A percentile compares a stretch with the other conserved stretches of the same genome.
These are phyloP conservation scores for Pholiota conissans DNA, from an alignment of 768 basidiomycete species.

Conservation along the genomic window DNA sequence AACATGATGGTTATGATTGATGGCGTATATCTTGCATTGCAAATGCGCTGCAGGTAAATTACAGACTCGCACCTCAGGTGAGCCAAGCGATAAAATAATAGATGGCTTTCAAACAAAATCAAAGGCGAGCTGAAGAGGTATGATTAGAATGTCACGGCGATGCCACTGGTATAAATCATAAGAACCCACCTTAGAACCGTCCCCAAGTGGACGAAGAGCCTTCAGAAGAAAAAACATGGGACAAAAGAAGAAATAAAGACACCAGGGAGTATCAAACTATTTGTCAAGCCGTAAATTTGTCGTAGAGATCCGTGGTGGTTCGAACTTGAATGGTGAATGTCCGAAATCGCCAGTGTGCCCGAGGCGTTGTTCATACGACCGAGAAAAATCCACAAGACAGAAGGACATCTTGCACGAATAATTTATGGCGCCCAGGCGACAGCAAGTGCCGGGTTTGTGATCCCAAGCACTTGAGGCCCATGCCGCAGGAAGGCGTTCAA, in stretches of 20 bases:
- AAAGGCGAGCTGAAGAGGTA: background rate
- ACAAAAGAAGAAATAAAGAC: background rate
- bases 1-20: background rate
- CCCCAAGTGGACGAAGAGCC: background rate
- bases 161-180: too few relatives aligned
- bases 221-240: background rate
- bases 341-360: background rate
- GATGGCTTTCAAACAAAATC: background rate
- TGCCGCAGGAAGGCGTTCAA: too few relatives aligned
- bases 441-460: too few relatives aligned
- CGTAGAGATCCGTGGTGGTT: background rate
- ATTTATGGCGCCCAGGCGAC: too few relatives aligned
- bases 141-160: too few relatives aligned
- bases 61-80: background rate
- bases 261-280: too few relatives aligned
- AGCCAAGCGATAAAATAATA: background rate
- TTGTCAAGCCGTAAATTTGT: background rate
- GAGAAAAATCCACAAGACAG: background rate
- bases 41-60: background rate
- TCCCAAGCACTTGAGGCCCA: too few relatives aligned
- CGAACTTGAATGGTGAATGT: too few relatives aligned
- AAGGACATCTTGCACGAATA: background rate
- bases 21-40: background rate
- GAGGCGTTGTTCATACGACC: too few relatives aligned
- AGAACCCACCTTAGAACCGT: background rate